Percentiles rank a stretch among this genome's conserved stretches.
Conservation (phyloP, 495 filamentous ascomycete genomes). For the Daldinia concentrica region DNA sequence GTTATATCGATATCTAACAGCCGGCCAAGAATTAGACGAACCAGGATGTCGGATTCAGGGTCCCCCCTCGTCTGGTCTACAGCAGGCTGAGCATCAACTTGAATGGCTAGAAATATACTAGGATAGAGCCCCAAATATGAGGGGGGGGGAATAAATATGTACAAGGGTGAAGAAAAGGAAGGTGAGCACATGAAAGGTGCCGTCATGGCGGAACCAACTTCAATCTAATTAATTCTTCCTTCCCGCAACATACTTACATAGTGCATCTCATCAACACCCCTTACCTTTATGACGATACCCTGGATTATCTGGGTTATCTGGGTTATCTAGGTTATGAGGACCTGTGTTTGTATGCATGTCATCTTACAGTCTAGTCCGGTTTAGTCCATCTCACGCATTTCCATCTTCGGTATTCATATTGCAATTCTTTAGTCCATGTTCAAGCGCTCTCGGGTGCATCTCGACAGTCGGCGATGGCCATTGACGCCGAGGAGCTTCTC, state of each 20-base stretch:
- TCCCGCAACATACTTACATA: constrained; percentile 5
- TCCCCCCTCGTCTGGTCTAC: constrained; percentile 23
- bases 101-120: constrained; percentile 23
- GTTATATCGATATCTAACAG: constrained; percentile 9
- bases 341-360: constrained; percentile 28
- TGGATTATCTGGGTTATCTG: too few relatives aligned
- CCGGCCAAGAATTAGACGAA: constrained; percentile 33
- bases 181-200: constrained; percentile 28
- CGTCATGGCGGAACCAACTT: constrained; percentile 15
- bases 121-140: constrained; percentile 25
- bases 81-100: constrained; percentile 33
- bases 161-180: constrained; percentile 22
- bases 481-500: constrained; percentile 50
- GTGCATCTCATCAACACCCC: not conserved
- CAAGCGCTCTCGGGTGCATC: constrained; percentile 19
- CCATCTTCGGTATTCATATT: constrained; percentile 4
- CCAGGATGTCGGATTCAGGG: constrained; percentile 42
- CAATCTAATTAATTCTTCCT: constrained; percentile 22
- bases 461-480: constrained; percentile 46
- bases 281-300: constrained; percentile 5
- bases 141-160: constrained; percentile 9
- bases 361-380: constrained; percentile 17
- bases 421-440: constrained; percentile 21
- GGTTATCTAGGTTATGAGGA: constrained; percentile 8
- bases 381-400: constrained; percentile 24